Evolutionary conservation across 768 basidiomycete genomes (phyloP).

Genomic region (Tylopilus rubrobrunneus): DNA sequence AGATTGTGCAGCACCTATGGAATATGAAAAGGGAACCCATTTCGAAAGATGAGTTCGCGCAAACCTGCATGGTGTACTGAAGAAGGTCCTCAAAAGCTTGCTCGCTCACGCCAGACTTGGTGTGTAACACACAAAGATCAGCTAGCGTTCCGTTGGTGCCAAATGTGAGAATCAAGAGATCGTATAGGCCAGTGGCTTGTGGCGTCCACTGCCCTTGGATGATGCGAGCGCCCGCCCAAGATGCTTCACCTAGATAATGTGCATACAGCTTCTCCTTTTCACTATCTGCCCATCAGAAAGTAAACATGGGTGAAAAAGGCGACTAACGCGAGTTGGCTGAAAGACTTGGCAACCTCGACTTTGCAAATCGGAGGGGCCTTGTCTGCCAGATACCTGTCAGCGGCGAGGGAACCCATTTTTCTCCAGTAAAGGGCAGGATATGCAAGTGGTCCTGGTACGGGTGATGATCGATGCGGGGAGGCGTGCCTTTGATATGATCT

Average conservation of each 20-base stretch:
- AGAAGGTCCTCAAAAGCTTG: slow-evolving; percentile 68
- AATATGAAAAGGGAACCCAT: not conserved
- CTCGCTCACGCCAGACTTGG: slow-evolving; percentile 47
- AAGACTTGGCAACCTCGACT: slow-evolving; percentile 64
- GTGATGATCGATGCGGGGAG: not conserved
- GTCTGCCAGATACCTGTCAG: slow-evolving; percentile 74
- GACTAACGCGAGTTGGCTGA: slow-evolving; percentile 60
- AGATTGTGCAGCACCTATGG: slow-evolving; percentile 40
- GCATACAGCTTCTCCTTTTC: slow-evolving; percentile 75
- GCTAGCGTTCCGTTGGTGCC: slow-evolving; percentile 54
- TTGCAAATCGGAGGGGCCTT: slow-evolving; percentile 70
- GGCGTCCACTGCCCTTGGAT: slow-evolving; percentile 84
- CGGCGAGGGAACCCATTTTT: slow-evolving; percentile 11
- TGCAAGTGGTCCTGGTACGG: not conserved
- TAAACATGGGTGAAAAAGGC: not conserved
- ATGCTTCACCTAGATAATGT: slow-evolving; percentile 65
- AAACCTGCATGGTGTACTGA: slow-evolving; percentile 72
- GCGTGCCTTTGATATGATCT: not conserved
- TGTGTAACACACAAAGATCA: slow-evolving; percentile 52
- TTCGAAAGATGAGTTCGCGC: not conserved
- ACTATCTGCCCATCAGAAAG: slow-evolving; percentile 35
- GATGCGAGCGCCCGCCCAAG: slow-evolving; percentile 83
- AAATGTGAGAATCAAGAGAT: slow-evolving; percentile 68
- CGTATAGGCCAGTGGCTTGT: slow-evolving; percentile 62
- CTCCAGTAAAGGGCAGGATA: not conserved